These are phyloP conservation scores for Apiospora kogelbergensis DNA, from an alignment of 2,329 filamentous ascomycete genomes.

Conservation along the genomic window DNA sequence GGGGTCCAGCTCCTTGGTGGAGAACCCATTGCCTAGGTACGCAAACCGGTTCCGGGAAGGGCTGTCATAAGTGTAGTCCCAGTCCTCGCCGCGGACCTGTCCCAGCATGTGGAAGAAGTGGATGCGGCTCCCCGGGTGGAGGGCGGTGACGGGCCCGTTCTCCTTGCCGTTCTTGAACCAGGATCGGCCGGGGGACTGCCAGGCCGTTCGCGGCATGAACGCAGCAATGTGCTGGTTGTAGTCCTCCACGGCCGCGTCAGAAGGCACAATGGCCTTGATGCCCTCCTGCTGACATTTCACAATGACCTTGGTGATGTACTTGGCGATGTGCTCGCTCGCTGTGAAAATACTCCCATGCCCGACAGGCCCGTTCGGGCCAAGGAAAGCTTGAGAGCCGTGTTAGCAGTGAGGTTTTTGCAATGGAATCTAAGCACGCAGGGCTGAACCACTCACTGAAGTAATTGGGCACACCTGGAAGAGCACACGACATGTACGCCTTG, in stretches of 20 bases:
- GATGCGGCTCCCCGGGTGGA: constrained; percentile 51
- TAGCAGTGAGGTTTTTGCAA: neutral
- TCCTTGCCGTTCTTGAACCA: constrained; percentile 50
- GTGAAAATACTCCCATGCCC: constrained; percentile 52
- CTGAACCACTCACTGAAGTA: constrained; percentile 49
- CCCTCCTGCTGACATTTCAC: constrained; percentile 50
- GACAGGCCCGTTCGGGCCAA: constrained; percentile 53
- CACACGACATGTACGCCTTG: constrained; percentile 54
- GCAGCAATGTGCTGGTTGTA: constrained; percentile 48
- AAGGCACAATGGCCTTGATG: constrained; percentile 47
- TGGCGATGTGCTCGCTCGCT: constrained; percentile 50
- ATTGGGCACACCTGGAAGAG: constrained; percentile 52
- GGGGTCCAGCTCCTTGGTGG: constrained; percentile 42
- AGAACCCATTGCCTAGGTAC: constrained; percentile 56
- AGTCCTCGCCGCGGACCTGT: constrained; percentile 51
- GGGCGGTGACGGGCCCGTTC: constrained; percentile 46
- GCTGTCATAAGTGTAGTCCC: constrained; percentile 48
- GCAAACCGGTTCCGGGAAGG: constrained; percentile 43
- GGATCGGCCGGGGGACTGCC: constrained; percentile 45
- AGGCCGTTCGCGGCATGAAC: constrained; percentile 56
- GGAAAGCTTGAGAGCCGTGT: constrained; percentile 37
- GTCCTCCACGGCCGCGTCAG: constrained; percentile 46
- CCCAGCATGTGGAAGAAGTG: constrained; percentile 56
- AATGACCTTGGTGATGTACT: constrained; percentile 49
- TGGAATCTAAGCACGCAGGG: too few species aligned